Percentiles rank a stretch among this genome's conserved stretches.
Evolutionary conservation across 108 stramenopile species (phyloP).

Genomic region (Mayamaea pseudoterrestris): DNA sequence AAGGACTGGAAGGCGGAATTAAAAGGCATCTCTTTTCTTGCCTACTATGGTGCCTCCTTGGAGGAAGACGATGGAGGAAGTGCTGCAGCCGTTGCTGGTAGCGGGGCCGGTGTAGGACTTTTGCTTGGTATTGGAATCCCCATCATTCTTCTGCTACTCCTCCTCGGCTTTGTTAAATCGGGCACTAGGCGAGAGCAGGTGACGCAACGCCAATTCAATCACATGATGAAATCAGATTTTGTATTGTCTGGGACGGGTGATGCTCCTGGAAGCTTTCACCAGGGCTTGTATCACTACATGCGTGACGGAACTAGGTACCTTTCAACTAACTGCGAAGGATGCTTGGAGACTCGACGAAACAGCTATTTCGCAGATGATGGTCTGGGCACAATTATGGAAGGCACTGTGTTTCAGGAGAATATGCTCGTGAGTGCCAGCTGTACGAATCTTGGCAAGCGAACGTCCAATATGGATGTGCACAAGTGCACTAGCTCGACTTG

Average conservation of each 20-base stretch:
- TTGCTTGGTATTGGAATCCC: not conserved
- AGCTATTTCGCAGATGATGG: slow-evolving; percentile 6
- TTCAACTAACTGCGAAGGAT: slow-evolving; percentile 27
- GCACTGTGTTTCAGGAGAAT: slow-evolving; percentile 9
- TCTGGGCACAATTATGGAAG: slow-evolving; percentile 17
- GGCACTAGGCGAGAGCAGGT: not conserved
- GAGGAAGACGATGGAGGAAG: slow-evolving; percentile 1
- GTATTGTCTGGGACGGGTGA: slow-evolving; percentile 28
- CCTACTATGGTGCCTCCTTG: not conserved
- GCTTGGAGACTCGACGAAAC: slow-evolving; percentile 15
- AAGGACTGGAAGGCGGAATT: not conserved
- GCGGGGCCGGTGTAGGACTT: not conserved
- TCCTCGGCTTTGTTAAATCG: not conserved
- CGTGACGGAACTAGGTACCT: slow-evolving; percentile 29
- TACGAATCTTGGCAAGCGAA: slow-evolving; percentile 11
- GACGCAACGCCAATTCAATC: not conserved
- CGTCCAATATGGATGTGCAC: slow-evolving; percentile 29
- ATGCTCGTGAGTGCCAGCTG: not conserved
- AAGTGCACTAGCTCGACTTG: slow-evolving; percentile 28
- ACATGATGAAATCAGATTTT: not conserved
- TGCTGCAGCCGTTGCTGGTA: not conserved
- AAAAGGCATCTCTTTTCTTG: not conserved
- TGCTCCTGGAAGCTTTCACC: slow-evolving; percentile 32
- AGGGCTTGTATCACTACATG: slow-evolving; percentile 36
- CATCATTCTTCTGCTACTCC: not conserved